A percentile compares a stretch with the other conserved stretches of the same genome.
Conservation (phyloP, 495 filamentous ascomycete genomes). For the Penicillium pulvis region DNA sequence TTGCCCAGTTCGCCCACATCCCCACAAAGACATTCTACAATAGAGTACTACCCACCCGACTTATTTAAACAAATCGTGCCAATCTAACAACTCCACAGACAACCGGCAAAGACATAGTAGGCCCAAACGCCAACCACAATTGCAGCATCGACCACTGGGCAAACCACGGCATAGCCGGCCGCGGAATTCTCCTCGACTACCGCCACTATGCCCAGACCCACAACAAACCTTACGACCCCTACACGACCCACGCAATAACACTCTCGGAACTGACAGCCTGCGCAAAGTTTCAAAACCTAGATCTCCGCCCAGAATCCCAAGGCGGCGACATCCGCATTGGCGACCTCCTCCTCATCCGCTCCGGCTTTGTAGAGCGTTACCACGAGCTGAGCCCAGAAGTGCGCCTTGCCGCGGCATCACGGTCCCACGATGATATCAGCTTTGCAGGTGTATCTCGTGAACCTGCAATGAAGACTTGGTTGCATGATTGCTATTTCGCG, state of each 20-base stretch:
- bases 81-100: conserved; percentile 26
- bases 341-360: conserved; percentile 70
- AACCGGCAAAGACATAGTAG: conserved; percentile 47
- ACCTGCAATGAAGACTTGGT: conserved; percentile 58
- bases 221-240: conserved; percentile 55
- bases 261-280: conserved; percentile 58
- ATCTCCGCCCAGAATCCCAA: conserved; percentile 46
- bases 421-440: conserved; percentile 47
- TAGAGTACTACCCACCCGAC: conserved; percentile 24
- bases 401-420: conserved; percentile 38
- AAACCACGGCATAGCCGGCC: conserved; percentile 49
- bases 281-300: conserved; percentile 50
- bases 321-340: conserved; percentile 63
- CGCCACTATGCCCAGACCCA: conserved; percentile 39
- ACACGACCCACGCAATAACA: conserved; percentile 62
- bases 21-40: conserved; percentile 55
- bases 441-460: conserved; percentile 63
- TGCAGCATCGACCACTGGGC: conserved; percentile 52
- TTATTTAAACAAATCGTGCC: not conserved
- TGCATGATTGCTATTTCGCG: conserved; percentile 69
- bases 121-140: conserved; percentile 47
- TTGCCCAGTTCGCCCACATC: conserved; percentile 41
- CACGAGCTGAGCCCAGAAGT: conserved; percentile 42
- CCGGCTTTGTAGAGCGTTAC: conserved; percentile 64
- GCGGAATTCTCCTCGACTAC: conserved; percentile 56